A percentile compares a stretch with the other conserved stretches of the same genome.
These are phyloP conservation scores for Phytophthora pinifolia DNA, from an alignment of 352 stramenopile genomes.

Conservation along the genomic window DNA sequence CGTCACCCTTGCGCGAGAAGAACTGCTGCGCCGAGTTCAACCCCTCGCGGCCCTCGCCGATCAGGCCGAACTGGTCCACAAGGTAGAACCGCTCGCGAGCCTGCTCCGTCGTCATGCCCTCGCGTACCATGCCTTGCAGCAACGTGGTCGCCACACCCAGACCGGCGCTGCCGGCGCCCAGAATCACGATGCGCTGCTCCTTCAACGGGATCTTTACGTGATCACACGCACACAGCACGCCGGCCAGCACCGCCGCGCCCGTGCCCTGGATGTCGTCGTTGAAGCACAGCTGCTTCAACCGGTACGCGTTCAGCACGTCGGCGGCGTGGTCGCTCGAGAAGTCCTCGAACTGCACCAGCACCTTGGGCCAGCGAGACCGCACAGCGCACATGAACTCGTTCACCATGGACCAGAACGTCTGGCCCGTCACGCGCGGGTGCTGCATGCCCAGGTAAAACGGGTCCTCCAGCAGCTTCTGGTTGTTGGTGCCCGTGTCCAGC, in stretches of 20 bases:
- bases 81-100: slow-evolving; percentile 80
- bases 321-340: slow-evolving; percentile 91
- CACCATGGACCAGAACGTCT: slow-evolving; percentile 94
- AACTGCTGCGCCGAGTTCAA: slow-evolving; percentile 79
- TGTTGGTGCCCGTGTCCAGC: slow-evolving; percentile 97
- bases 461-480: slow-evolving; percentile 92
- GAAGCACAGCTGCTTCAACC: slow-evolving; percentile 93
- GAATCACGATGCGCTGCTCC: slow-evolving; percentile 95
- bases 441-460: slow-evolving; percentile 95
- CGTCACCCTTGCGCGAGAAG: slow-evolving; percentile 58
- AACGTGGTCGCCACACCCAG: slow-evolving; percentile 93
- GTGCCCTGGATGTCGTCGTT: slow-evolving; percentile 99
- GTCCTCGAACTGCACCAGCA: slow-evolving; percentile 97
- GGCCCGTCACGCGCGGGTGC: slow-evolving; percentile 86
- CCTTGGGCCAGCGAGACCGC: slow-evolving; percentile 89
- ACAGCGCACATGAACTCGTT: slow-evolving; percentile 92
- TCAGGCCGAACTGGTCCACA: slow-evolving; percentile 72
- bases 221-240: slow-evolving; percentile 70
- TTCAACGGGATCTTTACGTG: slow-evolving; percentile 82
- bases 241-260: slow-evolving; percentile 93
- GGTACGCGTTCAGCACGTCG: slow-evolving; percentile 94
- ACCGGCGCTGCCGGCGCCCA: slow-evolving; percentile 93
- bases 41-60: slow-evolving; percentile 44
- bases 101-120: slow-evolving; percentile 69
- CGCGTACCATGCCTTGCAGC: slow-evolving; percentile 90